Conservation (phyloP, 495 filamentous ascomycete species). For the Penicillium turbatum region DNA sequence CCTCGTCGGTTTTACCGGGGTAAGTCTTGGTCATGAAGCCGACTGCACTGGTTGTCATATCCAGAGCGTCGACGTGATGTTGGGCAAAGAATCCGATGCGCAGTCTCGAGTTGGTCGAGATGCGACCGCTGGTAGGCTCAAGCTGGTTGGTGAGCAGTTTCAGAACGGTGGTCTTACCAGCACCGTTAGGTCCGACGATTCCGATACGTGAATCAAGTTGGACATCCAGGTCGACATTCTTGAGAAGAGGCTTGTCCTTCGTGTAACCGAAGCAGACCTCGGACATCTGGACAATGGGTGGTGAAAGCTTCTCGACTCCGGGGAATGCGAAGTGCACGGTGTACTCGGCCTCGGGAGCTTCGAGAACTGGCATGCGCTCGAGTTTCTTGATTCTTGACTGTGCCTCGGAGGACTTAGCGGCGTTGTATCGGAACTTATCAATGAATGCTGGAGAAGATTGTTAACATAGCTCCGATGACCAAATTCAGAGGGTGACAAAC, state of each 20-base stretch:
- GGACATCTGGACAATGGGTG: slow-evolving; percentile 96
- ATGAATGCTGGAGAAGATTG: slow-evolving; percentile 69
- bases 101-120: slow-evolving; percentile 81
- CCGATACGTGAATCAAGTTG: slow-evolving; percentile 97
- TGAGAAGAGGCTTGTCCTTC: slow-evolving; percentile 72
- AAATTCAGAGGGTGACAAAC: slow-evolving; percentile 19
- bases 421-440: slow-evolving; percentile 99
- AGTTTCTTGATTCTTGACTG: slow-evolving; percentile 99
- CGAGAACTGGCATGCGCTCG: slow-evolving; percentile 89
- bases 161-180: slow-evolving; percentile 94
- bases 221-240: slow-evolving; percentile 87
- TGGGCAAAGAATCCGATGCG: slow-evolving; percentile 96
- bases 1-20: slow-evolving; percentile 88
- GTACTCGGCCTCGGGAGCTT: slow-evolving; percentile 90
- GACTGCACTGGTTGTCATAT: slow-evolving; percentile 82
- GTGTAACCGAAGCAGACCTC: slow-evolving; percentile 89
- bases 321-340: slow-evolving; percentile 97
- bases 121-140: slow-evolving; percentile 68
- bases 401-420: slow-evolving; percentile 96
- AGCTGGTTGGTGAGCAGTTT: slow-evolving; percentile 91
- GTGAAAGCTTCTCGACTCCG: slow-evolving; percentile 94
- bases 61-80: slow-evolving; percentile 95
- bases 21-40: slow-evolving; percentile 93
- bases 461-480: slow-evolving; percentile 7
- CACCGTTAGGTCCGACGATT: slow-evolving; percentile 97